These are phyloP conservation scores for Perkinsus chesapeaki DNA, from an alignment of 169 alveolate genomes.

Conservation along the genomic window DNA sequence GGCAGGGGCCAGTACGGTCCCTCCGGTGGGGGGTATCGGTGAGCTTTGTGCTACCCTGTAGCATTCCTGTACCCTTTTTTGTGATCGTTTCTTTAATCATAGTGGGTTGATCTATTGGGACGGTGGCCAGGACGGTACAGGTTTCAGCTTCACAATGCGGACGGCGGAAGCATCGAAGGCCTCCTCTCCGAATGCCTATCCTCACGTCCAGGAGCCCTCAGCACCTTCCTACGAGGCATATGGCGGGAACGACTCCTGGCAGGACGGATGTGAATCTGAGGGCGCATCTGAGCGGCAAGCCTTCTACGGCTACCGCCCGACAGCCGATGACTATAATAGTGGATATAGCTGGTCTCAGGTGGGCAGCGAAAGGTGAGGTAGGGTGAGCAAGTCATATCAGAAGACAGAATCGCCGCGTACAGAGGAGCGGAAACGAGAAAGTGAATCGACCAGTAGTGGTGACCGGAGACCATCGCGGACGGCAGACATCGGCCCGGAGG, in stretches of 20 bases:
- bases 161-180: too few species aligned
- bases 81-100: too few species aligned
- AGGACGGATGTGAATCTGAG: background rate
- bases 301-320: background rate
- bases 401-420: too few species aligned
- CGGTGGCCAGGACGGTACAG: too few species aligned
- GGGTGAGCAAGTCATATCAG: too few species aligned
- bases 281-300: background rate
- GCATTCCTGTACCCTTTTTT: background rate
- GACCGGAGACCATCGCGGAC: background rate
- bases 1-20: background rate
- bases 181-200: background rate
- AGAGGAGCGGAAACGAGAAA: background rate
- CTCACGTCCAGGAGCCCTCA: background rate
- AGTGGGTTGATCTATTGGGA: too few species aligned
- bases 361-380: background rate
- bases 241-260: background rate
- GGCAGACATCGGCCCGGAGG: background rate
- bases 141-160: too few species aligned
- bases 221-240: background rate
- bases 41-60: background rate
- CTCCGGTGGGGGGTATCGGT: background rate
- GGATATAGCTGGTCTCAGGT: background rate
- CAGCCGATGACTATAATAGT: background rate
- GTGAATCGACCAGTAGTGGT: background rate